Conservation (phyloP, 257 asterid genomes). For the Jacaranda copaia region DNA sequence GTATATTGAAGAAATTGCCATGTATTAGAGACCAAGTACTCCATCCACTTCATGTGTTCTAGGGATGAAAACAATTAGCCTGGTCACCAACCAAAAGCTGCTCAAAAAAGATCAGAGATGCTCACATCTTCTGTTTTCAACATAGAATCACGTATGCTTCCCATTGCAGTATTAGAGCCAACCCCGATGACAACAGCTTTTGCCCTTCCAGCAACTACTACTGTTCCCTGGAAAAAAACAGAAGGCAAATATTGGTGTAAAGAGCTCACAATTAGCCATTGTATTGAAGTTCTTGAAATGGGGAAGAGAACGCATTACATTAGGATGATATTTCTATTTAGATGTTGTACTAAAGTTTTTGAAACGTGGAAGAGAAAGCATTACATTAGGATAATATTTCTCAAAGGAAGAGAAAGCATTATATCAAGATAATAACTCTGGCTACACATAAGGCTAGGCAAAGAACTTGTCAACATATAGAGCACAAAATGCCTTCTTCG, state of each 20-base stretch:
- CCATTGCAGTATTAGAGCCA: conserved; percentile 99
- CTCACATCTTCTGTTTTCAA: conserved; percentile 94
- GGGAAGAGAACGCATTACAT: conserved; percentile 17
- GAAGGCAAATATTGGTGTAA: conserved; percentile 28
- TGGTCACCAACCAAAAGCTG: conserved; percentile 33
- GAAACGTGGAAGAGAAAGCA: too few species aligned
- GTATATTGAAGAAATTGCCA: conserved; percentile 19
- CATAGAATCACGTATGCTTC: conserved; percentile 98
- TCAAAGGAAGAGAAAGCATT: too few species aligned
- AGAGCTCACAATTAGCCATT: conserved; percentile 15
- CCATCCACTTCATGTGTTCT: conserved; percentile 17
- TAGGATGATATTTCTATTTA: conserved; percentile 1
- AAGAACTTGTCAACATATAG: neutral
- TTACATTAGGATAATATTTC: too few species aligned
- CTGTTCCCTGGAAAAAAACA: conserved; percentile 76
- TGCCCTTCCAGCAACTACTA: conserved; percentile 96
- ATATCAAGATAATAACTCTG: too few species aligned
- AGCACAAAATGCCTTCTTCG: conserved; percentile 6
- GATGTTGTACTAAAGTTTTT: too few species aligned
- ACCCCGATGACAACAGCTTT: conserved; percentile 91
- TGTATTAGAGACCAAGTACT: conserved; percentile 21
- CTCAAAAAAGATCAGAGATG: conserved; percentile 30
- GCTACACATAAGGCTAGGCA: too few species aligned
- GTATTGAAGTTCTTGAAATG: conserved; percentile 7
- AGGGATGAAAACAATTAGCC: conserved; percentile 22